A percentile compares a stretch with the other conserved stretches of the same genome.
These are phyloP conservation scores for Kalmanozyma brasiliensis DNA, from an alignment of 1,284 basidiomycete species.

Conservation along the genomic window DNA sequence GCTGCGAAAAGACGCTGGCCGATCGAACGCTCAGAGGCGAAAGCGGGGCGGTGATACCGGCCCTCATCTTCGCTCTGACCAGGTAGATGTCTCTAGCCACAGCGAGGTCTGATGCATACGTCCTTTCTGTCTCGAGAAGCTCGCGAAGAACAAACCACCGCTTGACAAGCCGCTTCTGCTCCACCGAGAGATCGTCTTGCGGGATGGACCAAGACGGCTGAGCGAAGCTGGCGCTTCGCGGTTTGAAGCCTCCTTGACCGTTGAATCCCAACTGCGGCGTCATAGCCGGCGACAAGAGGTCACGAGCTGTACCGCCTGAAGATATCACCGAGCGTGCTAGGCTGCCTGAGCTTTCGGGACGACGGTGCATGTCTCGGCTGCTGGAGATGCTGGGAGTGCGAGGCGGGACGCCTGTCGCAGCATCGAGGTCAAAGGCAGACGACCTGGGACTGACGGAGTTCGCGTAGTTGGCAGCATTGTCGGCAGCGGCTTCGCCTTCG, in stretches of 20 bases:
- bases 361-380: slow-evolving; percentile 1
- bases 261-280: slow-evolving; percentile 19
- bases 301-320: slow-evolving; percentile 26
- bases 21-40: slow-evolving; percentile 35
- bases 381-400: slow-evolving; percentile 9
- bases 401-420: not conserved
- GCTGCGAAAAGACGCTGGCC: slow-evolving; percentile 38
- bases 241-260: slow-evolving; percentile 10
- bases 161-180: slow-evolving; percentile 73
- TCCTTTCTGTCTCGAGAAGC: slow-evolving; percentile 76
- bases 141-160: slow-evolving; percentile 85
- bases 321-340: slow-evolving; percentile 25
- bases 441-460: slow-evolving; percentile 30
- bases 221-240: slow-evolving; percentile 25
- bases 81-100: slow-evolving; percentile 83
- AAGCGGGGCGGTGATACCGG: slow-evolving; percentile 51
- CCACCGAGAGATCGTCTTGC: slow-evolving; percentile 33
- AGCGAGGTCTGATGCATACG: slow-evolving; percentile 87
- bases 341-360: slow-evolving; percentile 10
- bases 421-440: slow-evolving; percentile 18
- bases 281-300: slow-evolving; percentile 19
- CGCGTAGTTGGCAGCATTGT: slow-evolving; percentile 7
- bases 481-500: slow-evolving; percentile 26
- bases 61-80: slow-evolving; percentile 63
- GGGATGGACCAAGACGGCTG: slow-evolving; percentile 31